Conservation (phyloP, 306 rosid species). For the Oxytropis ochrocephala region DNA sequence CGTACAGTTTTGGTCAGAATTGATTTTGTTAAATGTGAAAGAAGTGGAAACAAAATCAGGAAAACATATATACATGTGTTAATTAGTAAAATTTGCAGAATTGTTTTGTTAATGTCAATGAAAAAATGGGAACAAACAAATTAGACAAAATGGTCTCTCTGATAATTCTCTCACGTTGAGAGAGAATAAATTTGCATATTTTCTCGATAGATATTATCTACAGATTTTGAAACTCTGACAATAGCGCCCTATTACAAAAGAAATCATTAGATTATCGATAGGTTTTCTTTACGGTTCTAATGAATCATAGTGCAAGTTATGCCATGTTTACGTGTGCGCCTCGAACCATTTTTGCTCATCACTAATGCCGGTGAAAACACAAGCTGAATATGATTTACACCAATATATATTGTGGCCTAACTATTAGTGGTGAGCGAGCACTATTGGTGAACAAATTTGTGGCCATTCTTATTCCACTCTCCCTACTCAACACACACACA, state of each 20-base stretch:
- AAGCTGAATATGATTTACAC: too few relatives aligned
- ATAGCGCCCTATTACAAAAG: not conserved
- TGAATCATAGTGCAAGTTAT: not conserved
- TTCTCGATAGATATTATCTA: not conserved
- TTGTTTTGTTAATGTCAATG: slow-evolving; percentile 60
- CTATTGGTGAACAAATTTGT: too few relatives aligned
- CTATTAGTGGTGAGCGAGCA: too few relatives aligned
- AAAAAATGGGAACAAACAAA: slow-evolving; percentile 19
- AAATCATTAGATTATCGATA: not conserved
- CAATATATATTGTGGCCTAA: too few relatives aligned
- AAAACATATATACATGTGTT: not conserved
- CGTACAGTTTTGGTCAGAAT: not conserved
- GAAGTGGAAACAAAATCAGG: not conserved
- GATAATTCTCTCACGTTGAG: not conserved
- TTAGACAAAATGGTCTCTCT: not conserved
- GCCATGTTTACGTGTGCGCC: not conserved
- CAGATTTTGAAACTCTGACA: not conserved
- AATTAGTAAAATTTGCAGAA: slow-evolving; percentile 64
- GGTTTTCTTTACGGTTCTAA: not conserved
- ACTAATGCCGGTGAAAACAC: too few relatives aligned
- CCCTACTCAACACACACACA: too few relatives aligned
- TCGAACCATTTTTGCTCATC: too few relatives aligned
- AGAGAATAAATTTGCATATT: slow-evolving; percentile 1
- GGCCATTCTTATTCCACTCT: too few relatives aligned
- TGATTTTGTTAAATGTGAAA: not conserved